These are phyloP conservation scores for Quercus mongolica DNA, from an alignment of 306 rosid genomes.

Conservation along the genomic window DNA sequence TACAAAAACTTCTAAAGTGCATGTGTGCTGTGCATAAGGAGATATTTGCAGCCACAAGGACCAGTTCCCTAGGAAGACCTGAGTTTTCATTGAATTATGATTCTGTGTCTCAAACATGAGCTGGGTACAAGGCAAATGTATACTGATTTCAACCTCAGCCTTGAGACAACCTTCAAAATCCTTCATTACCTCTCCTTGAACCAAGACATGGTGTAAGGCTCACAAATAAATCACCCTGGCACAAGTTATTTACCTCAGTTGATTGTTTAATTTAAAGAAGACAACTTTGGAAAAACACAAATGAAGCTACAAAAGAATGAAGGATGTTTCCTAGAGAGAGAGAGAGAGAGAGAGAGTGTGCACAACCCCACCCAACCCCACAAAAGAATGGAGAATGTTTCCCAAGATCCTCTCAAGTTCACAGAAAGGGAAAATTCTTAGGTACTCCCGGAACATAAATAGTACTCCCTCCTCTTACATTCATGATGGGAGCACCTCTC, in stretches of 20 bases:
- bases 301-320: neutral
- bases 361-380: neutral
- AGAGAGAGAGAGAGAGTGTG: neutral
- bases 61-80: neutral
- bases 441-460: no score
- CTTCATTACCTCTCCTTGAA: neutral
- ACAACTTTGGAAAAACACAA: neutral
- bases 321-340: neutral
- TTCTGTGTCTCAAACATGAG: neutral
- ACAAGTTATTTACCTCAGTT: neutral
- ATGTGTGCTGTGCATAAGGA: neutral
- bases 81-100: neutral
- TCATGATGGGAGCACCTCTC: no score
- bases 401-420: neutral
- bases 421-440: neutral
- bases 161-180: neutral
- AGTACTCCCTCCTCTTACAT: no score
- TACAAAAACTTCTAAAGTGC: neutral
- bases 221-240: neutral
- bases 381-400: neutral
- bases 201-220: neutral
- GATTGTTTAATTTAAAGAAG: neutral
- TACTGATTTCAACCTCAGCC: neutral
- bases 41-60: neutral
- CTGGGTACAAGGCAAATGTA: neutral